Base-by-base conservation (phyloP, 2,329 filamentous ascomycete genomes). In the Zymoseptoria ardabiliae region DNA sequence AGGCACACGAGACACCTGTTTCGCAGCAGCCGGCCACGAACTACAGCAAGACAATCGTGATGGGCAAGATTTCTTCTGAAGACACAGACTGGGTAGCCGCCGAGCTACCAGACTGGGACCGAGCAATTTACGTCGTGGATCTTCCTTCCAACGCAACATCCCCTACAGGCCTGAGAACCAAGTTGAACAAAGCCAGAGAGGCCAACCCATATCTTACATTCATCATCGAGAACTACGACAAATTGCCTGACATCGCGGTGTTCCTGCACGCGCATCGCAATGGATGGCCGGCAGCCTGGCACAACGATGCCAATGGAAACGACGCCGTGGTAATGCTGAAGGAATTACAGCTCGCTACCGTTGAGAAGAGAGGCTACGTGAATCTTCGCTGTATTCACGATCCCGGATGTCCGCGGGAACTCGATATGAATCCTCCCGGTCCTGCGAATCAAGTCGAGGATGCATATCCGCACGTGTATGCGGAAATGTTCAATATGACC, bases 201-300 rank as follows among this genome's bases (percentile, higher is more conserved):
- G 72, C 76, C 3, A 78, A 76, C 69, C 75, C 76, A 50, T 79
- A 79, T 60, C 68, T 79, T 2, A 78, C 76, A 41, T 79, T 77
- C 65, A 68, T 80, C 13, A 75, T 79, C 56, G 75, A 79, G 52
- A 62, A 78, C 64, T 79, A 79, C 66, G 61, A 78, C 58, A 54
- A 63, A 25, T 73, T 72, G 13, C 62, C 66, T 1, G 55, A 65
- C 48, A 58, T 65, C 45, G 66, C 69, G 17, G 70, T 65, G 41
- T 72, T 72, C 58, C 35, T 71, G n/a, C 69, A 72, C 51, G 59
- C 68, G 9, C 69, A 71, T 45, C 63, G 66, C 22, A 58, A 58
- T 11, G 64, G 66, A 17, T 68, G 59, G 53, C 65, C 63, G 3
- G 55, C 57, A 50, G 68, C 66, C 22, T 70, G 68, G 68, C 69